Base-by-base conservation (phyloP, 2,329 filamentous ascomycete genomes). In the Ceratocystis albifundus region DNA sequence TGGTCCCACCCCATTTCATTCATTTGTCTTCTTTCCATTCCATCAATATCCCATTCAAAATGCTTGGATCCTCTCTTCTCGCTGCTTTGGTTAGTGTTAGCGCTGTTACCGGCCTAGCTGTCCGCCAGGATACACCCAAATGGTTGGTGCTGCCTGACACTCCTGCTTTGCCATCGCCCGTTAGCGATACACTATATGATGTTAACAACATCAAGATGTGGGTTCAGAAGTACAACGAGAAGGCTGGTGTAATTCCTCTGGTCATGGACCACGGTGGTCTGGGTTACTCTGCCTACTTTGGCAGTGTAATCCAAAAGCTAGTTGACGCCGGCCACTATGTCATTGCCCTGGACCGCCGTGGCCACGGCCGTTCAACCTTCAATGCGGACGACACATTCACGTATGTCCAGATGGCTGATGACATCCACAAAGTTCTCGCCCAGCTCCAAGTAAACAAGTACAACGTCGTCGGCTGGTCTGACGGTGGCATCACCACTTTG, bases 251-350 rank as follows among this genome's bases (percentile, higher is more conserved):
- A 15, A 69, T 71, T 0, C 75, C 76, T 4, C 71, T 78, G 2
- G 73, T 78, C 66, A 70, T 78, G 66, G 71, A 76, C 55, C 74
- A 77, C 69, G 76, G 76, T 41, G 77, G 77, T 28, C 73, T 78
- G 32, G 75, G 76, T 28, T 76, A 76, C 71, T 77, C 75, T 10
- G 75, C 75, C 10, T 77, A 77, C 67, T 77, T 76, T 59, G 76
- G 72, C 64, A 69, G 72, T 61, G 75, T 77, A 59, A 76, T 77
- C 69, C 69, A 70, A 15, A 70, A 71, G 8, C 72, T 75, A 4
- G 67, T 77, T 32, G 67, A 69, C 25, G 71, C 73, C 4, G 73
- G 72, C 3, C 71, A 75, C 71, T 74, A 75, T 59, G 74, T 78
- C 15, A 76, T 78, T 46, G 75, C 76, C 8, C 69, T 77, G 32